Evolutionary conservation across 2,329 filamentous ascomycete genomes (phyloP), one percentile per base, ranked within the genome.

Genomic region (Pyrenochaeta sp.): DNA sequence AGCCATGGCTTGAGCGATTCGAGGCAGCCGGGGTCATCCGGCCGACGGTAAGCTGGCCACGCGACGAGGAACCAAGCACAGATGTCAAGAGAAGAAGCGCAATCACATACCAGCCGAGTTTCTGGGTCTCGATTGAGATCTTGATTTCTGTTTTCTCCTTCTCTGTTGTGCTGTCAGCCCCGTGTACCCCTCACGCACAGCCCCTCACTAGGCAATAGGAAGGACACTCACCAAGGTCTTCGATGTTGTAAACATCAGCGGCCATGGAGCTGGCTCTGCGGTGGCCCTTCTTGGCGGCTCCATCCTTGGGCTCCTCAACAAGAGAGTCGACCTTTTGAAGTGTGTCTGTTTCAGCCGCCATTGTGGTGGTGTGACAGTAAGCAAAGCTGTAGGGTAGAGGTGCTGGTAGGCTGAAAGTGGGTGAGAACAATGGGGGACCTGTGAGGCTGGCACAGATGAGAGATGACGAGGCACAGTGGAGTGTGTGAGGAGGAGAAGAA

Each of bases 321-420:
- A 91, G 92, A 56, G 93, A 97, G 79, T 97, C 93, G 81, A 97
- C 87, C 83, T 96, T 96, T 79, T 85, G 85, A 75, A 96, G 86
- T 71, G 89, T 85, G 66, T 68, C 56, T 49, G 69, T 72, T 57
- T 79, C 82, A 61, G 81, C 78, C 69, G 85, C 81, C 85, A 88
- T 86, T 63, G 66, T 77, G 60, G 49, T 58, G 59, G 36, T 45
- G 48, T 52, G 55, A 41, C 23, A 47, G 47, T 51, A 49, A 49
- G 43, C 43, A 51, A 31, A 45, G 56, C 43, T 48, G 23, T 36
- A 41, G 40, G 48, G 44, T 36, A 41, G 40, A 49, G 44, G 36
- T 50, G 41, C 46, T 36, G 45, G 36, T 21, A 36, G 40, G 56
- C 45, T 56, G 49, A 50, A 32, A 46, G 45, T 47, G 41, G 45